Conservation (phyloP, 2,329 filamentous ascomycete species). For the Chaetomium sp. region DNA sequence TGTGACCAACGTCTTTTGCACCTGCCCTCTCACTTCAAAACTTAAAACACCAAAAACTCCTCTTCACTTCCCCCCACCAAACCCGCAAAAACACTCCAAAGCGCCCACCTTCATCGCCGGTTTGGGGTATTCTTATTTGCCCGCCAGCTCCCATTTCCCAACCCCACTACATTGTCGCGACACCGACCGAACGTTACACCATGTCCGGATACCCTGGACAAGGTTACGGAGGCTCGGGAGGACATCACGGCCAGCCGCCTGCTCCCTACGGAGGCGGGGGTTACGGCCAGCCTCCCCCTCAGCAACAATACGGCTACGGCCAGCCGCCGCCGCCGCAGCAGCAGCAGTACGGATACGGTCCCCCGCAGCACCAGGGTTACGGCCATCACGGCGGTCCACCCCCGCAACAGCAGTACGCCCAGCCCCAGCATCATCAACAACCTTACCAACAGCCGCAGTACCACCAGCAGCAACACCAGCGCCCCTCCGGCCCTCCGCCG, state of each 20-base stretch:
- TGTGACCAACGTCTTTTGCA: too few relatives aligned
- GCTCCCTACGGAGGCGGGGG: slow-evolving; percentile 18
- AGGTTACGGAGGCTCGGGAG: slow-evolving; percentile 18
- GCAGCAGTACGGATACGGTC: slow-evolving; percentile 10
- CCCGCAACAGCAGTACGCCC: slow-evolving; percentile 5
- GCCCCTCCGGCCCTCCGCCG: slow-evolving; percentile 4
- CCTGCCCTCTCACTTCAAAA: too few relatives aligned
- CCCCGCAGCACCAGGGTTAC: slow-evolving; percentile 7
- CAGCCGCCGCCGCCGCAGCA: slow-evolving; percentile 16
- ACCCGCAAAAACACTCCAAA: too few relatives aligned
- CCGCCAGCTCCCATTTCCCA: too few relatives aligned
- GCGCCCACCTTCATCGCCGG: too few relatives aligned
- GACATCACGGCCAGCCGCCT: slow-evolving; percentile 1
- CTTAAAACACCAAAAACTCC: neutral
- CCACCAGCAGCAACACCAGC: slow-evolving; percentile 5
- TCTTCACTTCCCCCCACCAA: neutral
- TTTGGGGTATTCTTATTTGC: too few relatives aligned
- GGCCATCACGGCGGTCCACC: neutral
- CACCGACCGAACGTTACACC: neutral
- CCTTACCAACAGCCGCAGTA: slow-evolving; percentile 8
- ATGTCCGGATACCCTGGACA: slow-evolving; percentile 24
- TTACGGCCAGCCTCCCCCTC: slow-evolving; percentile 13
- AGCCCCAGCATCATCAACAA: slow-evolving; percentile 6
- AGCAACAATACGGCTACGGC: slow-evolving; percentile 16
- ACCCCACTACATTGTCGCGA: too few relatives aligned